These are phyloP conservation scores for Albizia julibrissin DNA, from an alignment of 306 rosid genomes.

Conservation along the genomic window DNA sequence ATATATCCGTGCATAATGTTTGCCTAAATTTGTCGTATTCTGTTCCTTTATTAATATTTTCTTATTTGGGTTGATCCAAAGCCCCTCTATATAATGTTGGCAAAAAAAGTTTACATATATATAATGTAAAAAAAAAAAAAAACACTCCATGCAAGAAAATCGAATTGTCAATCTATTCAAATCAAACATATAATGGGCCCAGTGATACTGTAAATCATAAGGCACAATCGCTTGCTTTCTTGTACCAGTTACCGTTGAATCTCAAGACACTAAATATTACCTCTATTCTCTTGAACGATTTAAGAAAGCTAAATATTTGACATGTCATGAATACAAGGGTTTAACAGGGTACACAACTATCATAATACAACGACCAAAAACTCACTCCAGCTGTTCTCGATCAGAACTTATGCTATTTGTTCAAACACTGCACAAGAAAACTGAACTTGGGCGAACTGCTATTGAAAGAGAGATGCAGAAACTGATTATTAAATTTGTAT, in stretches of 20 bases:
- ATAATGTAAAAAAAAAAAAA: too few species aligned
- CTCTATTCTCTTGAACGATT: neutral
- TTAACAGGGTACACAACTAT: conserved; percentile 33
- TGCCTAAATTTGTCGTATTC: neutral
- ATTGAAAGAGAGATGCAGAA: conserved; percentile 27
- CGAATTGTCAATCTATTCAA: neutral
- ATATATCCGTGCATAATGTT: neutral
- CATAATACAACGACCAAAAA: conserved; percentile 55
- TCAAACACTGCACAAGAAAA: conserved; percentile 45
- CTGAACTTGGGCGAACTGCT: conserved; percentile 33
- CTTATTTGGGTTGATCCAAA: too few species aligned
- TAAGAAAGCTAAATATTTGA: neutral
- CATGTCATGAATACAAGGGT: conserved; percentile 22
- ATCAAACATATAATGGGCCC: neutral
- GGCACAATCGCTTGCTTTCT: neutral
- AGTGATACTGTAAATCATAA: neutral
- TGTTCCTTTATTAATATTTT: too few species aligned
- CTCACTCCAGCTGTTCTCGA: conserved; percentile 32
- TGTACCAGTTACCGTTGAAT: neutral
- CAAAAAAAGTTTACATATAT: too few species aligned
- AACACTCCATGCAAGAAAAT: neutral
- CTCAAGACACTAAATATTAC: neutral
- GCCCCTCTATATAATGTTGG: neutral
- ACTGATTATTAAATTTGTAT: conserved; percentile 42
- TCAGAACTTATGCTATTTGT: conserved; percentile 37